Percentiles rank a stretch among this genome's conserved stretches.
phyloP scores from a whole-genome alignment of 441 rosid genomes.

The Gossypium aridum region DNA sequence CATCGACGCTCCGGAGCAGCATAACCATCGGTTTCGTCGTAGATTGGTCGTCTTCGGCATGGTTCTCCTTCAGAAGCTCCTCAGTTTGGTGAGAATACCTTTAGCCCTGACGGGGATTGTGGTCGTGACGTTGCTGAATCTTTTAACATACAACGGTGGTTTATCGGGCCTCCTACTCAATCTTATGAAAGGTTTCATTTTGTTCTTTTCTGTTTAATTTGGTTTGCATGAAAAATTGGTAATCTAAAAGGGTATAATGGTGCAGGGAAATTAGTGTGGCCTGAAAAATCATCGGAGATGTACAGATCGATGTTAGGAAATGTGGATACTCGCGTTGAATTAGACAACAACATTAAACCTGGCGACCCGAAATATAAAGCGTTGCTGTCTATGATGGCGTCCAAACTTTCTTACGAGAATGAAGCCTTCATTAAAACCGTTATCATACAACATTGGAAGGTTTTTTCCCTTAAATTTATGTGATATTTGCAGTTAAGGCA shows the following conservation, averaged over 20 bases:
- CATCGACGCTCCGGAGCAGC: constrained; percentile 24
- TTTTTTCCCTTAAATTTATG: neutral
- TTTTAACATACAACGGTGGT: constrained; percentile 49
- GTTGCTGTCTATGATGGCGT: constrained; percentile 57
- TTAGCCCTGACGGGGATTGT: constrained; percentile 26
- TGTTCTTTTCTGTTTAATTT: neutral
- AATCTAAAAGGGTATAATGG: neutral
- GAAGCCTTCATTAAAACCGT: constrained; percentile 29
- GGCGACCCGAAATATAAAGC: constrained; percentile 32
- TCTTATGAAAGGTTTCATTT: constrained; percentile 9
- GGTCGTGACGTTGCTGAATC: constrained; percentile 42
- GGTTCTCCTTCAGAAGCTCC: constrained; percentile 38
- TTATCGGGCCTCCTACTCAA: constrained; percentile 25
- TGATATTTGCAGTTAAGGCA: neutral
- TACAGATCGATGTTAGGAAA: constrained; percentile 37
- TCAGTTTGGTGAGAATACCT: constrained; percentile 24
- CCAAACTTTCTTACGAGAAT: constrained; percentile 66
- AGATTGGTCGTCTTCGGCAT: constrained; percentile 72
- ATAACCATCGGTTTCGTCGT: constrained; percentile 20
- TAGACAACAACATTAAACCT: constrained; percentile 28
- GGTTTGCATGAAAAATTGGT: neutral
- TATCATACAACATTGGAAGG: constrained; percentile 42
- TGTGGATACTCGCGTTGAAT: constrained; percentile 39
- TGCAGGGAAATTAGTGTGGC: constrained; percentile 39
- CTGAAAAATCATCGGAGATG: constrained; percentile 33